These are phyloP conservation scores for Arabidopsis suecica DNA, from an alignment of 345 rosid genomes.

Conservation along the genomic window DNA sequence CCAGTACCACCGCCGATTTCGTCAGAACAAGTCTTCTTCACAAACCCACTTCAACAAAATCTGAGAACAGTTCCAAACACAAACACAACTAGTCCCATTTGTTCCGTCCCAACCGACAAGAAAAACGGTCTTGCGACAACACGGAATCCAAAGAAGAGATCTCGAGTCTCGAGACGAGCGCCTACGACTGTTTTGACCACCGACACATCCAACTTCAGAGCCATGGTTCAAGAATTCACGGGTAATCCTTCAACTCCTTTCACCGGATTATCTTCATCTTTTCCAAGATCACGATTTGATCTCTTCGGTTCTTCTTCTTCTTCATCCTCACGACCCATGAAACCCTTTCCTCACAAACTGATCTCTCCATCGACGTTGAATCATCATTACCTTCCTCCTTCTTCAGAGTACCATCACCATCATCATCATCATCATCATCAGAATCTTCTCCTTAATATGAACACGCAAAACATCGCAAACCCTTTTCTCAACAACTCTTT, in stretches of 20 bases:
- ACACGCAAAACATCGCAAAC: constrained; percentile 50
- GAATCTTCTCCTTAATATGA: constrained; percentile 46
- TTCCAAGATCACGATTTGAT: constrained; percentile 69
- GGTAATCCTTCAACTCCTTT: constrained; percentile 94
- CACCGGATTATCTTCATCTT: constrained; percentile 53
- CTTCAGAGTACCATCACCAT: constrained; percentile 34
- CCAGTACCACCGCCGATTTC: constrained; percentile 56
- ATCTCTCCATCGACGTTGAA: constrained; percentile 37
- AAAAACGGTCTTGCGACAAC: constrained; percentile 40
- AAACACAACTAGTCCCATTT: constrained; percentile 43
- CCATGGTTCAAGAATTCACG: constrained; percentile 98
- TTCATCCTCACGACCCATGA: constrained; percentile 50
- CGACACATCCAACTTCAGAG: constrained; percentile 89
- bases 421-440: constrained; percentile 3
- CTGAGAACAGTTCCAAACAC: constrained; percentile 13
- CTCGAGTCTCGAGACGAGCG: constrained; percentile 90
- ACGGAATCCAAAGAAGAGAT: constrained; percentile 84
- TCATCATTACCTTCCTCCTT: constrained; percentile 37
- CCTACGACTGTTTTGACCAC: constrained; percentile 93
- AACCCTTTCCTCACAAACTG: constrained; percentile 60
- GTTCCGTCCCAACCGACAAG: constrained; percentile 47
- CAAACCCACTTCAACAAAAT: constrained; percentile 39
- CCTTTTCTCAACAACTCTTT: constrained; percentile 55
- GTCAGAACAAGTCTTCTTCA: constrained; percentile 46
- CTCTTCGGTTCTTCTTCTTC: constrained; percentile 60